A percentile compares a stretch with the other conserved stretches of the same genome.
These are phyloP conservation scores for Sphagnurus paluster DNA, from an alignment of 1,284 basidiomycete species.

Conservation along the genomic window DNA sequence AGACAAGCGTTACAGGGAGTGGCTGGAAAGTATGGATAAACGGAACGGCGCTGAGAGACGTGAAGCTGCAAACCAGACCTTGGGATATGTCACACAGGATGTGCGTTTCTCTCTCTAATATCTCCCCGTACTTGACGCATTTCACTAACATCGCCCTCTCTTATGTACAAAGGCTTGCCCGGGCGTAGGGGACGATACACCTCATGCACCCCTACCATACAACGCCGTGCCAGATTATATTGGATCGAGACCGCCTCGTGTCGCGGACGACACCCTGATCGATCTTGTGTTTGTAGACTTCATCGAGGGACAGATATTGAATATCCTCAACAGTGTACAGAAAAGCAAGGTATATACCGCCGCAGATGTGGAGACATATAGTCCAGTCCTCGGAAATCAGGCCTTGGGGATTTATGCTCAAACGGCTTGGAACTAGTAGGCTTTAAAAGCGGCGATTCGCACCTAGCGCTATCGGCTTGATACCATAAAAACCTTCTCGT, in stretches of 20 bases:
- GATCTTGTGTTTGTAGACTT: constrained; percentile 76
- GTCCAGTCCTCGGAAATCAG: constrained; percentile 46
- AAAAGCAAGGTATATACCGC: constrained; percentile 48
- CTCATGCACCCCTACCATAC: constrained; percentile 59
- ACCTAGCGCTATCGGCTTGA: too few species aligned
- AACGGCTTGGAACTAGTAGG: constrained; percentile 12
- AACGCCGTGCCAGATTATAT: constrained; percentile 58
- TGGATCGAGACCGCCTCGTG: constrained; percentile 50
- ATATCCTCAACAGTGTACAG: constrained; percentile 56
- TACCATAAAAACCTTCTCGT: too few species aligned
- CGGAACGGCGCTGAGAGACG: constrained; percentile 34
- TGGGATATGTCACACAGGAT: constrained; percentile 76
- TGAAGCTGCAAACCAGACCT: constrained; percentile 48
- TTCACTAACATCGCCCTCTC: too few species aligned
- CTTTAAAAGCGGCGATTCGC: too few species aligned
- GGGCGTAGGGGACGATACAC: constrained; percentile 68
- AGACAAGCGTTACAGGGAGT: constrained; percentile 48
- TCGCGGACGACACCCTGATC: constrained; percentile 49
- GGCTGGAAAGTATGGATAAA: constrained; percentile 57
- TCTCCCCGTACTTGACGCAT: too few species aligned
- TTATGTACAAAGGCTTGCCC: too few species aligned
- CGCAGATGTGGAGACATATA: constrained; percentile 53
- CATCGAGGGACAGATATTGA: constrained; percentile 52
- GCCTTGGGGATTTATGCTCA: constrained; percentile 65
- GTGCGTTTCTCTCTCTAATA: constrained; percentile 41